phyloP scores from a whole-genome alignment of 305 asterid genomes.

The Solanum chacoense region DNA sequence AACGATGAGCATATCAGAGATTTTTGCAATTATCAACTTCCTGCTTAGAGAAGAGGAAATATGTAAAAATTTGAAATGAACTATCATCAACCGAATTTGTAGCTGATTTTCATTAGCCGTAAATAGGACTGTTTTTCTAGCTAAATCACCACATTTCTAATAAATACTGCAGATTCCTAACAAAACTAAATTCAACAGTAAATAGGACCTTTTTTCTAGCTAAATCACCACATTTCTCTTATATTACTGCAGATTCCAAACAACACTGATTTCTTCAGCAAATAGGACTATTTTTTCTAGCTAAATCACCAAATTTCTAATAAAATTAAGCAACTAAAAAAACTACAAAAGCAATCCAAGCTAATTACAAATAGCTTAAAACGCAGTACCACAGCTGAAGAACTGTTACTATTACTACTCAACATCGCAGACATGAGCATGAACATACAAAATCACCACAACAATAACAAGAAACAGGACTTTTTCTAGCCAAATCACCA shows the following conservation, averaged over 20 bases:
- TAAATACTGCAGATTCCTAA: background rate
- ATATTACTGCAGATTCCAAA: background rate
- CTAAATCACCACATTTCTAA: background rate
- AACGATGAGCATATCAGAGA: background rate
- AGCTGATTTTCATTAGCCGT: background rate
- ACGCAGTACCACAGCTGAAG: constrained; percentile 29
- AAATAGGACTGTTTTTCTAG: background rate
- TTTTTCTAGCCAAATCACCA: background rate
- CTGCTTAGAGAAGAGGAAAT: background rate
- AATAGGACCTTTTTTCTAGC: background rate
- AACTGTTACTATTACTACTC: constrained; percentile 24
- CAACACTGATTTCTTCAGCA: background rate
- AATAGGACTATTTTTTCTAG: background rate
- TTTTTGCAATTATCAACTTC: background rate
- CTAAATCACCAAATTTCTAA: background rate
- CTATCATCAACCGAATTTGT: background rate
- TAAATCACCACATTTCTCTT: background rate
- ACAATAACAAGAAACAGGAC: constrained; percentile 35
- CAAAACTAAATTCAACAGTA: background rate
- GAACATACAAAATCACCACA: constrained; percentile 50
- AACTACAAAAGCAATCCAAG: background rate
- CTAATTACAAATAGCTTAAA: background rate
- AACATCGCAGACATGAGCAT: constrained; percentile 42
- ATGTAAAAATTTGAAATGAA: background rate
- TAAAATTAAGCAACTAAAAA: background rate